A percentile compares a stretch with the other conserved stretches of the same genome.
Conservation (phyloP, 768 basidiomycete species). For the Hypholoma fasciculare region DNA sequence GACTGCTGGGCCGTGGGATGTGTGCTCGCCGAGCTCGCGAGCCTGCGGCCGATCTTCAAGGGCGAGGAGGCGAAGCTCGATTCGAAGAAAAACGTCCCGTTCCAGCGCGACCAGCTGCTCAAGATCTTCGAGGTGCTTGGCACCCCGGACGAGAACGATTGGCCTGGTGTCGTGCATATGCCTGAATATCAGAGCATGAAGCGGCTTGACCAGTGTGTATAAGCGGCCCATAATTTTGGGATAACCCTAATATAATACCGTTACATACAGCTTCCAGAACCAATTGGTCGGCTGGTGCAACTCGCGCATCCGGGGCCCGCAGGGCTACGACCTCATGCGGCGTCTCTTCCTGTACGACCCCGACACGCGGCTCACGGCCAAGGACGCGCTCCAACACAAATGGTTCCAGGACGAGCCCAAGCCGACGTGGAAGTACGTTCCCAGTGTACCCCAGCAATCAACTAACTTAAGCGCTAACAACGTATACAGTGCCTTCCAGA, state of each 20-base stretch:
- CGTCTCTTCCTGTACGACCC: constrained; percentile 91
- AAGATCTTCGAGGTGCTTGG: constrained; percentile 97
- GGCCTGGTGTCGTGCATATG: constrained; percentile 85
- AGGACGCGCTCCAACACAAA: constrained; percentile 76
- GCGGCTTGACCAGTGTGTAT: constrained; percentile 67
- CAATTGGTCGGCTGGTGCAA: constrained; percentile 78
- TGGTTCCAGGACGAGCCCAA: constrained; percentile 94
- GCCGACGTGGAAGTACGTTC: constrained; percentile 78
- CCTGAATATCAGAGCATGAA: constrained; percentile 87
- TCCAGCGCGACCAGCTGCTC: constrained; percentile 91
- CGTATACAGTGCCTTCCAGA: constrained; percentile 67
- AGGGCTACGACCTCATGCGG: constrained; percentile 82
- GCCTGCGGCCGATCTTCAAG: constrained; percentile 95
- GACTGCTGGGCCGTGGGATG: constrained; percentile 99
- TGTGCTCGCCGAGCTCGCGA: constrained; percentile 94
- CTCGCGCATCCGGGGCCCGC: constrained; percentile 54
- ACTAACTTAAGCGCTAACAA: not conserved
- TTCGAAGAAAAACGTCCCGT: constrained; percentile 95
- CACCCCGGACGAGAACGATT: constrained; percentile 82
- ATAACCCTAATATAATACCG: not conserved
- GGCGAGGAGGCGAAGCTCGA: constrained; percentile 98
- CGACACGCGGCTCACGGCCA: constrained; percentile 79
- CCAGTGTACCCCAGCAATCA: constrained; percentile 9
- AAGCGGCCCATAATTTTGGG: not conserved
- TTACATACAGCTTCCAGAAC: constrained; percentile 41